Evolutionary conservation across 768 basidiomycete species (phyloP).

Genomic region (Megacollybia marginata): DNA sequence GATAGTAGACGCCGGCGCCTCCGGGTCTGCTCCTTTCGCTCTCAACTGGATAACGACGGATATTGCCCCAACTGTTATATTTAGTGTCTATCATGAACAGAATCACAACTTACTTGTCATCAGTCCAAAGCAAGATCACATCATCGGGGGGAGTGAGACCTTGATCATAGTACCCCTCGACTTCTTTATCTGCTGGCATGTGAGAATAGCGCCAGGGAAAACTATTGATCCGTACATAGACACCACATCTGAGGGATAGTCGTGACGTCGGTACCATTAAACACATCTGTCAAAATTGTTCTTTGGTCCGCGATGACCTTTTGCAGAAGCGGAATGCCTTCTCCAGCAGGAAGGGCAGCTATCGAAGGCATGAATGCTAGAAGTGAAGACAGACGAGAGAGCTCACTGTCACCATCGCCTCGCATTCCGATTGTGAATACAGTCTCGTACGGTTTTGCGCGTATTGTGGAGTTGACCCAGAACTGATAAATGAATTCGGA

Average conservation of each 20-base stretch:
- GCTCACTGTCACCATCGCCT: slow-evolving; percentile 47
- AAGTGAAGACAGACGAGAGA: neutral
- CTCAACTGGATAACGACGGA: slow-evolving; percentile 50
- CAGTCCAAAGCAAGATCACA: slow-evolving; percentile 61
- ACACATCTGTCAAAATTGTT: slow-evolving; percentile 47
- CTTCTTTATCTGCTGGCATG: slow-evolving; percentile 40
- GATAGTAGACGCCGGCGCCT: slow-evolving; percentile 68
- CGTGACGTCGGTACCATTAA: slow-evolving; percentile 35
- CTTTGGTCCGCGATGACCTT: slow-evolving; percentile 56
- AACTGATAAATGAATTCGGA: slow-evolving; percentile 47
- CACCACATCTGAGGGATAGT: slow-evolving; percentile 62
- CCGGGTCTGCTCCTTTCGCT: slow-evolving; percentile 54
- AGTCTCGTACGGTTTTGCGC: slow-evolving; percentile 54
- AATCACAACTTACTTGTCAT: slow-evolving; percentile 49
- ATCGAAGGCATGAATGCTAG: neutral
- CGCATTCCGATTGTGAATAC: slow-evolving; percentile 67
- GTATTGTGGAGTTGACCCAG: slow-evolving; percentile 53
- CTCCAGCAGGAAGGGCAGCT: slow-evolving; percentile 34
- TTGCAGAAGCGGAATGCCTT: slow-evolving; percentile 44
- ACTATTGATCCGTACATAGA: slow-evolving; percentile 33
- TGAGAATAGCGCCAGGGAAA: neutral
- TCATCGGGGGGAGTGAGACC: slow-evolving; percentile 59
- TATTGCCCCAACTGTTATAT: slow-evolving; percentile 53
- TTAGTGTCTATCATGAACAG: neutral
- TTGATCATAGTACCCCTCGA: slow-evolving; percentile 58